Base-by-base conservation (phyloP, 192 early-diverging fungal species). In the Haplosporangium gracile region DNA sequence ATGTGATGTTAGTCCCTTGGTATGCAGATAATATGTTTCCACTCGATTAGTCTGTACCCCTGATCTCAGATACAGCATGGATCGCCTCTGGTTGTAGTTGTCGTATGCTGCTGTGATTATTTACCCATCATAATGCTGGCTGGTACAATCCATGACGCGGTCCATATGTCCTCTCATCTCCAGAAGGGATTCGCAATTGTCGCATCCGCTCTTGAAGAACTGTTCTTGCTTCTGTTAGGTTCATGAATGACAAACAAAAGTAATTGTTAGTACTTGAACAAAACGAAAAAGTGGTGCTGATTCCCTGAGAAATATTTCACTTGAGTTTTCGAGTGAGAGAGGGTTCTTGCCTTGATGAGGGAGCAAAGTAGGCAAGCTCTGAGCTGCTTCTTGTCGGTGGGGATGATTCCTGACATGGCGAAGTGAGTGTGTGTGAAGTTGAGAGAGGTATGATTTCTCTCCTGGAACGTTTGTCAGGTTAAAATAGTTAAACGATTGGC, bases 361-460 rank as follows among this genome's bases (percentile, higher is more conserved):
- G 93, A 94, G 81, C 96, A 97, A 32, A 97, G 89, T 22, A 96
- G 88, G 51, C 96, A 97, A 4, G 96, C 95, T 49, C 96, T 93
- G 73, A 96, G 88, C 78, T 95, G 92, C 75, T 86, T 86, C 75
- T 86, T 86, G 79, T 86, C 83, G n/a, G 83, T 68, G 39, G 83
- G 83, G 47, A 86, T 86, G 79, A 86, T 86, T 75, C 83, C 70
- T 29, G 83, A 86, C 83, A 86, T 86, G 60, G n/a, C 16, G 42
- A 29, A 22, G 38, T 45, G 71, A 24, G 38, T 9, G 26, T 2
- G 51, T 26, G 26, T 32, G 38, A 49, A 0, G n/a, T 38, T 26
- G 51, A 34, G 11, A 29, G 72, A 49, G 15, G 13, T 29, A 51
- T 32, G 45, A 74, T 49, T 40, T 13, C 22, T 18, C 10, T 36